phyloP scores from a whole-genome alignment of 257 asterid genomes.

The Anisodus acutangulus region DNA sequence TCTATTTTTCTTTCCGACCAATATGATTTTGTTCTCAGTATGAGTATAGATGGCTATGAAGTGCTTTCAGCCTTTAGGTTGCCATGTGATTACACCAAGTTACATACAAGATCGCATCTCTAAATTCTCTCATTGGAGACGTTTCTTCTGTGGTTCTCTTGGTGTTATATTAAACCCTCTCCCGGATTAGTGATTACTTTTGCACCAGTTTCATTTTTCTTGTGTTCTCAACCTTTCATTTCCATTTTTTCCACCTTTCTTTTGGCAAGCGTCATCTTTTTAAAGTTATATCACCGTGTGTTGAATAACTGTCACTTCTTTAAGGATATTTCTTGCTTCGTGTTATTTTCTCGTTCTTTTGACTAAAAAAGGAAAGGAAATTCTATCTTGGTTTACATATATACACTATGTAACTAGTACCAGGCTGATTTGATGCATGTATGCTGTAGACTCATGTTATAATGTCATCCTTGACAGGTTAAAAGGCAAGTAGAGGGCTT shows the following conservation, averaged over 20 bases:
- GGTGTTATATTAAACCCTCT: neutral
- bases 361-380: neutral
- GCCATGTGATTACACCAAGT: conserved; percentile 5
- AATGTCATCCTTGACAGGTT: conserved; percentile 52
- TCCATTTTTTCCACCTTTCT: neutral
- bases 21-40: neutral
- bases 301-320: neutral
- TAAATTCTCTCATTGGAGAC: neutral
- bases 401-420: neutral
- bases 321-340: neutral
- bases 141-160: neutral
- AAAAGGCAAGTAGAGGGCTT: conserved; percentile 86
- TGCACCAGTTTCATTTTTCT: conserved; percentile 1
- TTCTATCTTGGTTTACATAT: neutral
- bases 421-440: neutral
- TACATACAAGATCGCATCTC: neutral
- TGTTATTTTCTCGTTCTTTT: neutral
- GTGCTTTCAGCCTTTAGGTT: neutral
- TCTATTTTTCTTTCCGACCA: conserved; percentile 8
- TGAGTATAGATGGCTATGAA: neutral
- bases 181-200: neutral
- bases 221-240: conserved; percentile 8
- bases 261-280: neutral
- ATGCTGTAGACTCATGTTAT: neutral
- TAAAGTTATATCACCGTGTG: neutral